Percentiles rank a stretch among this genome's conserved stretches.
Conservation (phyloP, 768 basidiomycete species). For the Russula foetens region DNA sequence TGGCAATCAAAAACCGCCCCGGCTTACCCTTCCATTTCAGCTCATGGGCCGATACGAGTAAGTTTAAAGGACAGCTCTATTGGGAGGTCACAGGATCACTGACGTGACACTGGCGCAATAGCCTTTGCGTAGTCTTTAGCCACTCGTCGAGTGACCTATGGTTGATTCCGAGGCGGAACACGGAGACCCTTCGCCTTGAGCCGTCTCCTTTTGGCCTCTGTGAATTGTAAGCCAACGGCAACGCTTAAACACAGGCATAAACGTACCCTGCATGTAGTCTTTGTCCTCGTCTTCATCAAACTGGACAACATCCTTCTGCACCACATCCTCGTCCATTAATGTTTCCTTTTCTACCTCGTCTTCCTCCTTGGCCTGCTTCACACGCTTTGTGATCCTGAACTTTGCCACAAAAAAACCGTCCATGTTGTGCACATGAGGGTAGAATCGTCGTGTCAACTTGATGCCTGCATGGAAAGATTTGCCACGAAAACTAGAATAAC, state of each 20-base stretch:
- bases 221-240: not conserved
- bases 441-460: slow-evolving; percentile 79
- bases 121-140: not conserved
- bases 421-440: slow-evolving; percentile 99
- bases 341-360: slow-evolving; percentile 24
- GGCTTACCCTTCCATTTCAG: not conserved
- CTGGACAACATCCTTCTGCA: slow-evolving; percentile 23
- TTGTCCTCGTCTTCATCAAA: slow-evolving; percentile 35
- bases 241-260: not conserved
- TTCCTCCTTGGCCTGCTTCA: slow-evolving; percentile 37
- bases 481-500: slow-evolving; percentile 84
- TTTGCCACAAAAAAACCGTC: slow-evolving; percentile 99
- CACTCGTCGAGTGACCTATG: slow-evolving; percentile 21
- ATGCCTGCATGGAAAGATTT: slow-evolving; percentile 80
- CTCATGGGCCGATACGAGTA: not conserved
- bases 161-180: slow-evolving; percentile 44
- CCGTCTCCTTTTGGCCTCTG: slow-evolving; percentile 66
- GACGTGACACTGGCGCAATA: not conserved
- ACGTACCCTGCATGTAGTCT: slow-evolving; percentile 70
- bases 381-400: slow-evolving; percentile 84
- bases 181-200: slow-evolving; percentile 72
- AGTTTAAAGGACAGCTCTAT: not conserved
- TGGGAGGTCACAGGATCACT: not conserved
- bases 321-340: slow-evolving; percentile 25
- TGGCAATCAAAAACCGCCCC: not conserved